These are phyloP conservation scores for Tylopilus felleus DNA, from an alignment of 768 basidiomycete genomes.

Conservation along the genomic window DNA sequence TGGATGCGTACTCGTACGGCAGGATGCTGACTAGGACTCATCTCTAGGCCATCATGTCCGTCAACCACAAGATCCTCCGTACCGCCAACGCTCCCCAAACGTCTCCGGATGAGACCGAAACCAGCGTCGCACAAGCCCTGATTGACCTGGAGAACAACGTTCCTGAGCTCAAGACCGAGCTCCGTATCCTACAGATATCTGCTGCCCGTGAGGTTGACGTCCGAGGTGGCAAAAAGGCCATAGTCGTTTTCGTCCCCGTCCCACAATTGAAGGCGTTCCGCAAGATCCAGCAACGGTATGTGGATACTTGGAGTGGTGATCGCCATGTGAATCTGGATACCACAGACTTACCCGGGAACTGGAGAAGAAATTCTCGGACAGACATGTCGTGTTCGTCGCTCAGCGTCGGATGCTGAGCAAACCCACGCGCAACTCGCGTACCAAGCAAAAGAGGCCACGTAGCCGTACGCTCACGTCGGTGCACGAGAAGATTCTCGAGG, in stretches of 20 bases:
- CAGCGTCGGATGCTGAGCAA: slow-evolving; percentile 98
- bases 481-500: slow-evolving; percentile 98
- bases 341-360: slow-evolving; percentile 93
- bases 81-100: slow-evolving; percentile 93
- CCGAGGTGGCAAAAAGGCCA: slow-evolving; percentile 98
- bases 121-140: slow-evolving; percentile 88
- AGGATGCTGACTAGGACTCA: slow-evolving; percentile 43
- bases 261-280: slow-evolving; percentile 98
- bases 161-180: slow-evolving; percentile 95
- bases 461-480: slow-evolving; percentile 95
- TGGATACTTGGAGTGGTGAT: background rate
- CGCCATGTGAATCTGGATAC: slow-evolving; percentile 6
- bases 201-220: slow-evolving; percentile 99
- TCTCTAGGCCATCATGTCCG: slow-evolving; percentile 53
- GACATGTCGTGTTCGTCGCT: slow-evolving; percentile 97
- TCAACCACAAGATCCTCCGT: slow-evolving; percentile 86
- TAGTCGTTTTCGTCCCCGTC: slow-evolving; percentile 96
- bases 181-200: slow-evolving; percentile 94
- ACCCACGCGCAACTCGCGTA: slow-evolving; percentile 89
- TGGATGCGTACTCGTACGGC: slow-evolving; percentile 49
- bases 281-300: slow-evolving; percentile 92
- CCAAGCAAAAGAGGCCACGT: slow-evolving; percentile 94
- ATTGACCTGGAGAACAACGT: slow-evolving; percentile 98
- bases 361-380: slow-evolving; percentile 99
- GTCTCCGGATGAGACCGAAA: slow-evolving; percentile 89